Evolutionary conservation across 805 yeast species (phyloP), one percentile per base, ranked within the genome.

Genomic region (Candida chauliodis): DNA sequence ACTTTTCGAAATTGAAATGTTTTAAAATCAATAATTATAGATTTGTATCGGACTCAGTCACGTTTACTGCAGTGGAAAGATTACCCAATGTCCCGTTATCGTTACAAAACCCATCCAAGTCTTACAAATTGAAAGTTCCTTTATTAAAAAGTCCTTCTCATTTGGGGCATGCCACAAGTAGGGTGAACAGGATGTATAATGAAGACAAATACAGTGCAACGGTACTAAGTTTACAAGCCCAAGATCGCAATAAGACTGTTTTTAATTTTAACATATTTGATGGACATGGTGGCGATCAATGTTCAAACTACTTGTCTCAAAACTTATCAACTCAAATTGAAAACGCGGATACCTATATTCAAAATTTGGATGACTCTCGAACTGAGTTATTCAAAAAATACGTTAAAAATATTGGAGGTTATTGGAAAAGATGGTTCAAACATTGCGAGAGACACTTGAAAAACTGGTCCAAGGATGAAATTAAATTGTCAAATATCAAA

Each of bases 231-330:
- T 25, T 64, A 8, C 51, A 43, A 4, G 21, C 38, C 19, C 44
- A 48, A 9, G 13, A 34, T 9, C 50, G 37, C 8, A 42, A 43
- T 19, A 43, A 48, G 17, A 49, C 52, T 8, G 52, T 63, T 14
- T 84, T 91, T 62, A 78, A 77, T 47, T 80, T 86, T 51, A 77
- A 78, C 32, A 73, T 93, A 1, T 89, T 85, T 58, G 99, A 93
- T 61, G 99, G 99, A 8, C 99, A 93, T 61, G 99, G 98, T 6
- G 95, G 96, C 16, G 71, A 69, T 17, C 80, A 81, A 38, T 86
- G 95, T 50, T 72, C 89, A 32, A 71, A 66, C 17, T 84, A 73
- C 51, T 64, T 90, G 9, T 62, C 71, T 15, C 59, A 69, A 3
- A 66, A 78, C 38, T 66, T 93, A 21, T 47, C 79, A 71, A 39